Evolutionary conservation across 176 grass and related monocot genomes (phyloP).

Genomic region (Lolium multiflorum): DNA sequence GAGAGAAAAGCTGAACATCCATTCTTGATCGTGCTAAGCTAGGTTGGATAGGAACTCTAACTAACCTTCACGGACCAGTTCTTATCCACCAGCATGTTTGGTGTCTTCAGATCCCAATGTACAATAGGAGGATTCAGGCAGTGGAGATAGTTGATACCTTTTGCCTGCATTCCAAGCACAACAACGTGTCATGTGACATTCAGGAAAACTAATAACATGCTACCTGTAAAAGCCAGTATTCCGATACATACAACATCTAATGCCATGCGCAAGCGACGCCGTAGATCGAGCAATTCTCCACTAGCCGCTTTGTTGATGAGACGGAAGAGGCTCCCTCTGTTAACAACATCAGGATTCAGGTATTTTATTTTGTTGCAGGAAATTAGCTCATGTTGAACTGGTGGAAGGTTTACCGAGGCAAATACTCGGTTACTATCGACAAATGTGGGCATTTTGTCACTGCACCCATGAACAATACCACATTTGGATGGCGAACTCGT

Average conservation of each 20-base stretch:
- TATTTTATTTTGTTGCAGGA: slow-evolving; percentile 3
- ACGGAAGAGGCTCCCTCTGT: slow-evolving; percentile 89
- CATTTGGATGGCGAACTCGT: slow-evolving; percentile 86
- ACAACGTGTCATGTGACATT: slow-evolving; percentile 5
- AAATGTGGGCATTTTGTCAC: slow-evolving; percentile 81
- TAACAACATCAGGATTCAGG: slow-evolving; percentile 15
- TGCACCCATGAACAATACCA: slow-evolving; percentile 95
- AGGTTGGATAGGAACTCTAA: slow-evolving; percentile 25
- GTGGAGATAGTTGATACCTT: slow-evolving; percentile 96
- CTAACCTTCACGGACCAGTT: slow-evolving; percentile 97
- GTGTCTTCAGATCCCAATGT: slow-evolving; percentile 97
- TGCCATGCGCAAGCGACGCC: slow-evolving; percentile 82
- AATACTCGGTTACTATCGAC: slow-evolving; percentile 94
- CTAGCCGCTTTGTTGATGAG: slow-evolving; percentile 73
- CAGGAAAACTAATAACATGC: background rate
- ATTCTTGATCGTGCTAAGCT: background rate
- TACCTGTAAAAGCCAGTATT: background rate
- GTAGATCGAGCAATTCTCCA: slow-evolving; percentile 80
- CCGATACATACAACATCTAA: slow-evolving; percentile 77
- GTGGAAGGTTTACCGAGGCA: slow-evolving; percentile 63
- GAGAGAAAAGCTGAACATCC: slow-evolving; percentile 27
- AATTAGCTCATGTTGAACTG: background rate
- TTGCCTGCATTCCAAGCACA: slow-evolving; percentile 67
- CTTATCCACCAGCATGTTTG: slow-evolving; percentile 94
- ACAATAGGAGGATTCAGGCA: slow-evolving; percentile 97